Evolutionary conservation across 31 red algal species (phyloP).

Genomic region (Endocladia muricata): DNA sequence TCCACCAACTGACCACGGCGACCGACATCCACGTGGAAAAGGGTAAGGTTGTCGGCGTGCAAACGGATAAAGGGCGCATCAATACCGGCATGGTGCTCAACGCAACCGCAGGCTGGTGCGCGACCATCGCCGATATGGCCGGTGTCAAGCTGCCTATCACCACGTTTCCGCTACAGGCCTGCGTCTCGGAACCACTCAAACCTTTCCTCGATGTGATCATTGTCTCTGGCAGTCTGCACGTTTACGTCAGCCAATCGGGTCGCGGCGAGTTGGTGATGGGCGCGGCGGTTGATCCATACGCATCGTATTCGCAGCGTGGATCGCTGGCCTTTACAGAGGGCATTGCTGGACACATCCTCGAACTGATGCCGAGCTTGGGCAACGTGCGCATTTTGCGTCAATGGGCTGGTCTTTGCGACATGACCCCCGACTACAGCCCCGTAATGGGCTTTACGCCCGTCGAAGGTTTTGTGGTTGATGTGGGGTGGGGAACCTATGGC

Average conservation of each 20-base stretch:
- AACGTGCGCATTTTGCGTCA: not conserved
- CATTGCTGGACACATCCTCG: too few relatives aligned
- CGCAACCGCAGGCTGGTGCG: too few relatives aligned
- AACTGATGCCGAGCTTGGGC: not conserved
- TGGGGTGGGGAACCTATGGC: not conserved
- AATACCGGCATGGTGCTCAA: not conserved
- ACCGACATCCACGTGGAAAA: not conserved
- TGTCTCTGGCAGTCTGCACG: not conserved
- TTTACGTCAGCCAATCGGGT: not conserved
- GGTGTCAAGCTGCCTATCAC: too few relatives aligned
- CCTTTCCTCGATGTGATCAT: not conserved
- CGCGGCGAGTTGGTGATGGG: not conserved
- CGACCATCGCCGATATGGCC: too few relatives aligned
- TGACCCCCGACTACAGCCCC: not conserved
- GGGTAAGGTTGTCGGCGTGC: not conserved
- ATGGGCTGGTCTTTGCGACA: not conserved
- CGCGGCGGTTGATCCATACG: not conserved
- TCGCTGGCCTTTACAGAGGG: too few relatives aligned
- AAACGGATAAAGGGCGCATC: not conserved
- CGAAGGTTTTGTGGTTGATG: not conserved
- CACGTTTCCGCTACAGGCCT: not conserved
- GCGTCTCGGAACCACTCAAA: not conserved
- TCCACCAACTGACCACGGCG: not conserved
- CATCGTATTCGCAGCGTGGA: too few relatives aligned
- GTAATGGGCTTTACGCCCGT: not conserved